Conservation (phyloP, 768 basidiomycete species). For the Boletus coccyginus region DNA sequence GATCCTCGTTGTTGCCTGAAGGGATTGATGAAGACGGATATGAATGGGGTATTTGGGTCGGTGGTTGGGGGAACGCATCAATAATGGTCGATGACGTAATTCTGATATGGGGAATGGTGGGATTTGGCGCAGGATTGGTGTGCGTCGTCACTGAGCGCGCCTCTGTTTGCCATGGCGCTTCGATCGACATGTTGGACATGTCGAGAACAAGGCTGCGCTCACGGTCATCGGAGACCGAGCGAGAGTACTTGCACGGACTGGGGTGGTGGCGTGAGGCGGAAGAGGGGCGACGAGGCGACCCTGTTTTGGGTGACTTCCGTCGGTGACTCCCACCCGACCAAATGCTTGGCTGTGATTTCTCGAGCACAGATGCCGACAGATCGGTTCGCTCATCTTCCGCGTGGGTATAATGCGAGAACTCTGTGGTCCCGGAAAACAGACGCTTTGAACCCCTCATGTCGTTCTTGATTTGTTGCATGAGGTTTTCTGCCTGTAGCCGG, state of each 20-base stretch:
- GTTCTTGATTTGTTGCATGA: conserved; percentile 85
- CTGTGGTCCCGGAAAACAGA: conserved; percentile 65
- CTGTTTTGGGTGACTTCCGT: conserved; percentile 24
- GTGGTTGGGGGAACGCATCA: conserved; percentile 31
- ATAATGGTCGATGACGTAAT: conserved; percentile 29
- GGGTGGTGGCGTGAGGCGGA: conserved; percentile 36
- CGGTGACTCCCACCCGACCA: conserved; percentile 30
- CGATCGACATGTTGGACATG: conserved; percentile 44
- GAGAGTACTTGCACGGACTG: conserved; percentile 44
- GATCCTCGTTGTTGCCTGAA: conserved; percentile 59
- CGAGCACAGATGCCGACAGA: conserved; percentile 6
- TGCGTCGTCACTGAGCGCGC: conserved; percentile 13
- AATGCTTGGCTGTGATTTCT: conserved; percentile 22
- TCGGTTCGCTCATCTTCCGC: conserved; percentile 17
- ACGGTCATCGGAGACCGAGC: conserved; percentile 41
- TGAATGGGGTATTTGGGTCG: conserved; percentile 30
- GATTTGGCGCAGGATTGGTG: conserved; percentile 1
- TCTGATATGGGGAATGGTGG: conserved; percentile 26
- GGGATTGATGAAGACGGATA: conserved; percentile 55
- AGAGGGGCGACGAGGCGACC: conserved; percentile 32
- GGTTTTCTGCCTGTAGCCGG: conserved; percentile 69
- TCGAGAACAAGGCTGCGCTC: conserved; percentile 41
- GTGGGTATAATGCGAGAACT: conserved; percentile 41
- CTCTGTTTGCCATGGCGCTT: conserved; percentile 33
- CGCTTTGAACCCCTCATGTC: conserved; percentile 72